phyloP scores from a whole-genome alignment of 306 rosid genomes.

The Oxytropis ochrocephala region DNA sequence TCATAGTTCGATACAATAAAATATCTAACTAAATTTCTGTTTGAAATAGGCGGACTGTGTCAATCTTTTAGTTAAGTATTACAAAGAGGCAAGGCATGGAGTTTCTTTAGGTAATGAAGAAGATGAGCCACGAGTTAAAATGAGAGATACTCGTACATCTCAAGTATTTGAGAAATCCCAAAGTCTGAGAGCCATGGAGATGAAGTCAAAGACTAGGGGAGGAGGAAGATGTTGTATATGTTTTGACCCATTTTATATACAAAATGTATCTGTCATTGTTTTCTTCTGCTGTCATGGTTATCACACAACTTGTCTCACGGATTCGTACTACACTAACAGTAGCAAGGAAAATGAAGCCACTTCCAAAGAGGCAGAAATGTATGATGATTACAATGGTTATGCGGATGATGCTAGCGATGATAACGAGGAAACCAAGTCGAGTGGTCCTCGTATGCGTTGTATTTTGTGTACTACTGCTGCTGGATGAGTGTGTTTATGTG shows the following conservation, averaged over 20 bases:
- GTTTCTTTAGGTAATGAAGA: constrained; percentile 68
- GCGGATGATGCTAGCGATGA: constrained; percentile 39
- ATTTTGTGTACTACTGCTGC: constrained; percentile 93
- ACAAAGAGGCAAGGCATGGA: constrained; percentile 92
- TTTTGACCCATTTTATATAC: constrained; percentile 84
- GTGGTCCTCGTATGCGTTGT: constrained; percentile 76
- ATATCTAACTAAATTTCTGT: constrained; percentile 23
- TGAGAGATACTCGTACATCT: constrained; percentile 41
- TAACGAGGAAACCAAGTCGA: constrained; percentile 31
- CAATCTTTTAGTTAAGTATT: constrained; percentile 75
- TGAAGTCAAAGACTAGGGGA: constrained; percentile 80
- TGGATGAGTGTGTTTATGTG: constrained; percentile 35
- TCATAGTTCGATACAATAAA: neutral
- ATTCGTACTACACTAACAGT: constrained; percentile 49
- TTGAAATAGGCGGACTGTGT: constrained; percentile 77
- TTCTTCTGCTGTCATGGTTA: constrained; percentile 76
- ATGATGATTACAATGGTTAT: constrained; percentile 43
- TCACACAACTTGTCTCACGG: constrained; percentile 65
- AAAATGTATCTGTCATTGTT: constrained; percentile 63
- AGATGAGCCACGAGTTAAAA: constrained; percentile 55
- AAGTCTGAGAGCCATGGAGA: constrained; percentile 41
- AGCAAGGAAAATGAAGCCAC: constrained; percentile 25
- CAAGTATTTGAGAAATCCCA: constrained; percentile 47
- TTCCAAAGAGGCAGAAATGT: constrained; percentile 26
- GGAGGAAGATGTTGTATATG: constrained; percentile 98